Evolutionary conservation across 164 flowering plant genomes (phyloP), one percentile per base, ranked within the genome.

Genomic region (Magnolia changhungtana): DNA sequence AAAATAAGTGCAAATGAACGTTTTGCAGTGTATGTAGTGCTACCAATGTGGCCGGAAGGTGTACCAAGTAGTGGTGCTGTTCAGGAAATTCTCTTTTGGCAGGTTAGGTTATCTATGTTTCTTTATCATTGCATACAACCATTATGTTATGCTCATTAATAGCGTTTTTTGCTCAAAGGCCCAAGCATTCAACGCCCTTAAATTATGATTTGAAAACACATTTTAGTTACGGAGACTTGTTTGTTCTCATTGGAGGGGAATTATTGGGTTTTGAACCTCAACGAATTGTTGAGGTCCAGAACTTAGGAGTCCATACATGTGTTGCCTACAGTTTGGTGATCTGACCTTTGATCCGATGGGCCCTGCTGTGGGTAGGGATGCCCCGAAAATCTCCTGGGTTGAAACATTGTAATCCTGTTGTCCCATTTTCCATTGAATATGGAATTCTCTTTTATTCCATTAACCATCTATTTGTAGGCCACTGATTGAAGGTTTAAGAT

Each of bases 31-130:
- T 92, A 90, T 75, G 75, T 92, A 66, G 90, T 90, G 3, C 87
- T 92, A 71, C 96, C 90, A 65, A 86, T 89, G 96, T 92, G 95
- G 95, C 97, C 95, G 21, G 95, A 92, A 83, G 97, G 95, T 50
- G 83, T 86, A 68, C 91, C 95, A 49, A 83, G 82, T 19, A 83
- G 89, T 75, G 84, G 87, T 74, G 67, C 93, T 67, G 86, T 92
- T 74, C 97, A 92, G 78, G 95, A 91, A 85, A 92, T 91, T 82
- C 86, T 92, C 8, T 92, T 78, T 80, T 92, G 97, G 97, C 97
- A 92, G 97, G 97, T 91, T 69, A 76, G 75, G 7, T 67, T 50
- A 6, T 68, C 31, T 52, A 8, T 37, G 3, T 55, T 13, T 74
- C 74, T 58, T 64, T 72, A 55, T 52, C 13, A 8, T 69, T 69